These are phyloP conservation scores for Trichoderma reesei DNA, from an alignment of 495 filamentous ascomycete genomes.

Conservation along the genomic window DNA sequence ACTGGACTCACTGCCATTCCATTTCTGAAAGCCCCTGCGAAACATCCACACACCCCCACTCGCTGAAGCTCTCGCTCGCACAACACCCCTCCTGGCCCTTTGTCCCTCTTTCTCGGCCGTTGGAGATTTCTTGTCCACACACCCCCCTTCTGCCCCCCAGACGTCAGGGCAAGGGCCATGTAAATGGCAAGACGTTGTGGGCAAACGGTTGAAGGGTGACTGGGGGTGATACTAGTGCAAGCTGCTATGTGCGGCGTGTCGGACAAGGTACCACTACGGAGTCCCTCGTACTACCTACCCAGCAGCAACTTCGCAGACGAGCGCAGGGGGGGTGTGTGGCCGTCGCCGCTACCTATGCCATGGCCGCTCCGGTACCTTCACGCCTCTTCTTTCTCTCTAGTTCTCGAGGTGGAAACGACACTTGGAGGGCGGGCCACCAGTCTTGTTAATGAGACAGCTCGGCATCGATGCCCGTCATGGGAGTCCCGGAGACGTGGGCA, in stretches of 20 bases:
- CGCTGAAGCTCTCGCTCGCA: background rate
- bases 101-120: too few species aligned
- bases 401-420: background rate
- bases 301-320: too few species aligned
- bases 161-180: background rate
- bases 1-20: background rate
- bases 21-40: background rate
- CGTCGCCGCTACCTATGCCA: too few species aligned
- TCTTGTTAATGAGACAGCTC: background rate
- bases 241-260: too few species aligned
- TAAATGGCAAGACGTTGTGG: background rate
- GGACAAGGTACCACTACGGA: too few species aligned
- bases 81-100: too few species aligned
- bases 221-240: background rate
- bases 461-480: conserved; percentile 4
- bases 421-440: conserved; percentile 1
- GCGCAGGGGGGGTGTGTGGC: too few species aligned
- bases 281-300: too few species aligned
- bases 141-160: background rate
- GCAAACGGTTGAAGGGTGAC: background rate
- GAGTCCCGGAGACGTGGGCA: conserved; percentile 4
- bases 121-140: background rate
- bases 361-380: background rate
- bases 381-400: background rate
- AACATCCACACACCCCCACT: conserved; percentile 2